phyloP scores from a whole-genome alignment of 352 stramenopile genomes.

The Phytophthora ramorum region DNA sequence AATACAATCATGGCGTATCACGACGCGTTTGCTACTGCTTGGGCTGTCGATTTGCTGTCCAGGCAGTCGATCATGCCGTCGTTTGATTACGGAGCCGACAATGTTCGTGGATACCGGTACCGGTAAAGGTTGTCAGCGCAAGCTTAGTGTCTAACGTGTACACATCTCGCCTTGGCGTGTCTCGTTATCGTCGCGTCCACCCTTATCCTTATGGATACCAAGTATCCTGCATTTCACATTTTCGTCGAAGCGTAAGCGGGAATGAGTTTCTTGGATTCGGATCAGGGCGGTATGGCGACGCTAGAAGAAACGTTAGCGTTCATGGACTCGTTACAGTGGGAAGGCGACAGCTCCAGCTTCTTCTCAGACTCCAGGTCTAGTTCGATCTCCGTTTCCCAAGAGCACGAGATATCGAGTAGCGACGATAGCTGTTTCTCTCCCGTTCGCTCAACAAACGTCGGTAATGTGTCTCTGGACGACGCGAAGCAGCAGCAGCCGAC shows the following conservation, averaged over 20 bases:
- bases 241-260: not conserved
- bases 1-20: not conserved
- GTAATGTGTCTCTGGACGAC: too few species aligned
- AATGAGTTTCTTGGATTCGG: constrained; percentile 1
- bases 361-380: not conserved
- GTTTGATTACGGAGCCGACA: constrained; percentile 1
- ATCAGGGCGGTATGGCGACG: not conserved
- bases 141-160: constrained; percentile 10
- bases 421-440: not conserved
- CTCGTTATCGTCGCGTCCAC: not conserved
- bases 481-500: not conserved
- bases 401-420: constrained; percentile 1
- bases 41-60: not conserved
- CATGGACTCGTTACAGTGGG: constrained; percentile 10
- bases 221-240: not conserved
- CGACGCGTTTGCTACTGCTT: not conserved
- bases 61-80: constrained; percentile 1
- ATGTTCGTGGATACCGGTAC: too few species aligned
- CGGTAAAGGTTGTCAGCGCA: not conserved
- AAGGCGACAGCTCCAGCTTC: not conserved
- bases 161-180: not conserved
- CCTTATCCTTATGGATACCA: not conserved
- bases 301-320: constrained; percentile 14
- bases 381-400: not conserved
- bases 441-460: not conserved